phyloP scores from a whole-genome alignment of 2,329 filamentous ascomycete genomes.

The Aspergillus alliaceus region DNA sequence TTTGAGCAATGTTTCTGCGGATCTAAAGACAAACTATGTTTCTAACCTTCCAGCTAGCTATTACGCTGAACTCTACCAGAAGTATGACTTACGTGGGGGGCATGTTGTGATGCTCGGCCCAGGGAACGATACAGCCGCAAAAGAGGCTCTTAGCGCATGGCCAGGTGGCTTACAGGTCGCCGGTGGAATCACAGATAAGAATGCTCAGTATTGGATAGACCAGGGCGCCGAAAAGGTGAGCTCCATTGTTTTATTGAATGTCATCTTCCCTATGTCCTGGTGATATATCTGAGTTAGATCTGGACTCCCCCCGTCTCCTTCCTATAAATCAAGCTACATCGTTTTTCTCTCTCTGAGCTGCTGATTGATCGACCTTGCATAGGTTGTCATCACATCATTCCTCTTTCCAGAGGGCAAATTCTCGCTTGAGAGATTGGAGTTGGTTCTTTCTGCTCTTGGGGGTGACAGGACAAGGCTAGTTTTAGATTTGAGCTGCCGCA shows the following conservation, averaged over 20 bases:
- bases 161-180: slow-evolving; percentile 80
- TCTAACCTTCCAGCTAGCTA: slow-evolving; percentile 78
- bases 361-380: slow-evolving; percentile 27
- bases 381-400: slow-evolving; percentile 97
- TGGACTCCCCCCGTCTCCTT: neutral
- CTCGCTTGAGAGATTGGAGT: slow-evolving; percentile 71
- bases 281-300: neutral
- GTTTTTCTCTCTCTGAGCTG: slow-evolving; percentile 6
- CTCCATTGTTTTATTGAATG: neutral
- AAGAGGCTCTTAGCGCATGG: slow-evolving; percentile 76
- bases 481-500: slow-evolving; percentile 89
- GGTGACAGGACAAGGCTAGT: slow-evolving; percentile 80
- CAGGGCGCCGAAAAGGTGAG: slow-evolving; percentile 84
- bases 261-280: neutral
- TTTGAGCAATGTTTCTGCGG: slow-evolving; percentile 64
- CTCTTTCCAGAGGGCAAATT: slow-evolving; percentile 85
- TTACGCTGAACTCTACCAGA: slow-evolving; percentile 79
- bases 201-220: slow-evolving; percentile 83
- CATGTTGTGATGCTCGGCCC: slow-evolving; percentile 97
- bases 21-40: slow-evolving; percentile 88
- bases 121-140: slow-evolving; percentile 78
- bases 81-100: slow-evolving; percentile 71
- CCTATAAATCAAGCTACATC: neutral
- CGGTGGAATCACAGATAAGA: slow-evolving; percentile 85
- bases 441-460: slow-evolving; percentile 70